Conservation (phyloP, 495 filamentous ascomycete species). For the Patellaria atrata region DNA sequence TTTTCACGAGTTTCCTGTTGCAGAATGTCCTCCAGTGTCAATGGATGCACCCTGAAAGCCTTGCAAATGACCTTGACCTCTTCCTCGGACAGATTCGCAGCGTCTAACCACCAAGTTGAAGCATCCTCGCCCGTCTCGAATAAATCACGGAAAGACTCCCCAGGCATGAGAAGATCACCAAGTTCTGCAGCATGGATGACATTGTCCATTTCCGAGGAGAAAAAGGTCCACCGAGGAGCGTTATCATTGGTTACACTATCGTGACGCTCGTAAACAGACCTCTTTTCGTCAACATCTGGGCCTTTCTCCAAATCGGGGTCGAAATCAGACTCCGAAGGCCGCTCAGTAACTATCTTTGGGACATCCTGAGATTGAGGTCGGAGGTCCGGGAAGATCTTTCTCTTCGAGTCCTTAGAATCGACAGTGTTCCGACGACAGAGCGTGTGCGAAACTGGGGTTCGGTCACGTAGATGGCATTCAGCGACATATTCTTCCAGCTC, state of each 20-base stretch:
- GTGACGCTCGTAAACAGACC: conserved; percentile 7
- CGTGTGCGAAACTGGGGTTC: conserved; percentile 24
- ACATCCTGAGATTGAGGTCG: conserved; percentile 25
- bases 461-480: conserved; percentile 37
- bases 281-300: conserved; percentile 15
- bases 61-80: conserved; percentile 78
- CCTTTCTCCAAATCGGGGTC: conserved; percentile 22
- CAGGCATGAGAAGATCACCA: conserved; percentile 73
- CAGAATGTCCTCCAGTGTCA: conserved; percentile 89
- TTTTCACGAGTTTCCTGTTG: conserved; percentile 94
- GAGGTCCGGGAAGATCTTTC: conserved; percentile 51
- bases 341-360: conserved; percentile 26
- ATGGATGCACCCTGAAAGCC: conserved; percentile 82
- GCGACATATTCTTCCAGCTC: conserved; percentile 76
- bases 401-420: conserved; percentile 34
- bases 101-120: conserved; percentile 92
- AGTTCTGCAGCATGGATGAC: conserved; percentile 83
- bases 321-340: conserved; percentile 8
- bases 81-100: conserved; percentile 76
- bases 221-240: conserved; percentile 67
- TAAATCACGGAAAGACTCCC: conserved; percentile 75
- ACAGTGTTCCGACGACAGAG: conserved; percentile 37
- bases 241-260: conserved; percentile 21
- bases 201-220: conserved; percentile 81
- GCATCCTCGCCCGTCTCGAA: conserved; percentile 65